A percentile compares a stretch with the other conserved stretches of the same genome.
Conservation (phyloP, 768 basidiomycete species). For the Termitomyces eurrhizus region DNA sequence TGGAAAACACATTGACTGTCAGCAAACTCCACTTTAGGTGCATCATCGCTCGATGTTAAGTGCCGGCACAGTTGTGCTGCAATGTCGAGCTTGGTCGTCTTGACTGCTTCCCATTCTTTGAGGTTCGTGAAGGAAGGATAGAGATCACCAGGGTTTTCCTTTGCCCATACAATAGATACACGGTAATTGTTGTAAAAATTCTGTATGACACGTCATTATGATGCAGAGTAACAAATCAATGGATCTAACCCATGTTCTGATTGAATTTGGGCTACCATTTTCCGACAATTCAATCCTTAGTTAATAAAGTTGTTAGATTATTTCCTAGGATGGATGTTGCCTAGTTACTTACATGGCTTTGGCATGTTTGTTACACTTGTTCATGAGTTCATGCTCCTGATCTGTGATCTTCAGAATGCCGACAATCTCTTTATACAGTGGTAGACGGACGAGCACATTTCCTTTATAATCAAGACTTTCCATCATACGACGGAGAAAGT, state of each 20-base stretch:
- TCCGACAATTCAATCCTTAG: background rate
- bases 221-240: background rate
- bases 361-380: background rate
- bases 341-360: background rate
- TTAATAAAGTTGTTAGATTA: background rate
- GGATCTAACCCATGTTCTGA: background rate
- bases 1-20: conserved; percentile 7
- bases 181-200: background rate
- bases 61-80: background rate
- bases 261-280: background rate
- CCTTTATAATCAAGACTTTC: conserved; percentile 1
- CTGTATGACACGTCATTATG: background rate
- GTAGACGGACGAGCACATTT: conserved; percentile 3
- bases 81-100: conserved; percentile 12
- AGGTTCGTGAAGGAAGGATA: background rate
- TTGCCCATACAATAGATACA: background rate
- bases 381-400: background rate
- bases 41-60: conserved; percentile 3
- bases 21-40: conserved; percentile 1
- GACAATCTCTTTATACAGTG: background rate
- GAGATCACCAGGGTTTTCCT: background rate
- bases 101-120: background rate
- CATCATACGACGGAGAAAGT: conserved; percentile 9
- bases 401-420: conserved; percentile 4
- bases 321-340: background rate